Evolutionary conservation across 768 basidiomycete species (phyloP).

Genomic region (Paxillus rubicundulus): DNA sequence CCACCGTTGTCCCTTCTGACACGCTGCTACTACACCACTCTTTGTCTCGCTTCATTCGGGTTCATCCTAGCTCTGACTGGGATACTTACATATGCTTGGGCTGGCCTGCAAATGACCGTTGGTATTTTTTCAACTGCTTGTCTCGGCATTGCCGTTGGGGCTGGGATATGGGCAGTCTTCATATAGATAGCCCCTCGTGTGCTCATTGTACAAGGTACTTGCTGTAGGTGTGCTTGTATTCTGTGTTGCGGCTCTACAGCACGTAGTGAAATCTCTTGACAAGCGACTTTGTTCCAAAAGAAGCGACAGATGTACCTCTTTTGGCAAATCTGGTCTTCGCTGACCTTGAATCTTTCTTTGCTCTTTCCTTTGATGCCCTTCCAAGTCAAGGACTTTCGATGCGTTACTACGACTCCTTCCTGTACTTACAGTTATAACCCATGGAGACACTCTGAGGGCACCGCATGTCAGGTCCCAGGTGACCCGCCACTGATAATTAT

Average conservation of each 20-base stretch:
- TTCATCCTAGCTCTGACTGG: constrained; percentile 27
- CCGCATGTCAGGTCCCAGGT: not conserved
- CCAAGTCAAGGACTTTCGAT: not conserved
- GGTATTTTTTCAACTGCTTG: constrained; percentile 29
- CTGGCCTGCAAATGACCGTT: constrained; percentile 19
- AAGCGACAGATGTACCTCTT: not conserved
- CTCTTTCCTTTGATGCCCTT: constrained; percentile 2
- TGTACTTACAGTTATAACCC: not conserved
- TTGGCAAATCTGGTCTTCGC: constrained; percentile 12
- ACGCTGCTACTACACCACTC: constrained; percentile 25
- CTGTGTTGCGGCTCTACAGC: not conserved
- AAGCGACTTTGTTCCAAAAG: not conserved
- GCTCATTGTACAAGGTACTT: not conserved
- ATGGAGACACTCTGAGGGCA: not conserved
- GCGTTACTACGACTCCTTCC: too few species aligned
- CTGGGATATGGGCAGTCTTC: constrained; percentile 26
- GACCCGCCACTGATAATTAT: not conserved
- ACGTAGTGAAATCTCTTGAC: not conserved
- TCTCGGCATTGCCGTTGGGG: constrained; percentile 18
- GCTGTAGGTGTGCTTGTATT: not conserved
- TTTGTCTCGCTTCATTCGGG: constrained; percentile 22
- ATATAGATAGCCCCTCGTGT: constrained; percentile 7
- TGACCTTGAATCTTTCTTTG: constrained; percentile 5
- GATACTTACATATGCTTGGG: constrained; percentile 27
- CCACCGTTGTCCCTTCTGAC: constrained; percentile 21